phyloP scores from a whole-genome alignment of 352 stramenopile genomes.

The Stramenopiles sp. region DNA sequence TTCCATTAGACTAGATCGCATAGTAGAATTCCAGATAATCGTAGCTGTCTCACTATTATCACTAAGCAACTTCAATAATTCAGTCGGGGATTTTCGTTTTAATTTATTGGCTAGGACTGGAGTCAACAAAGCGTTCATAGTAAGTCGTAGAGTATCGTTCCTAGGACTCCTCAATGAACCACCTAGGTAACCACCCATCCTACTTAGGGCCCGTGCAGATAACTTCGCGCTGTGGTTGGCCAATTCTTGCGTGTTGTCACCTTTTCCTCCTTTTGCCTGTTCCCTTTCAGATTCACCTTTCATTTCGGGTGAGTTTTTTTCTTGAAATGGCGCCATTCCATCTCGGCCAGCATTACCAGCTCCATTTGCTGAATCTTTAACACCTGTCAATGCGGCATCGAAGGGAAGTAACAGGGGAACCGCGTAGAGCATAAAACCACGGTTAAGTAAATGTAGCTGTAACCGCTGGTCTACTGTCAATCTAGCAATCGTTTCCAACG shows the following conservation, averaged over 20 bases:
- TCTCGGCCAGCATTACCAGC: no score
- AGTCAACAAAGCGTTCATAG: constrained; percentile 32
- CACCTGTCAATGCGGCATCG: constrained; percentile 39
- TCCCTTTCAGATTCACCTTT: no score
- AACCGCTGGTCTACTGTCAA: constrained; percentile 46
- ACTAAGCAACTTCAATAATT: constrained; percentile 36
- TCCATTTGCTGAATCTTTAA: no score
- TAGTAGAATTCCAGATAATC: constrained; percentile 41
- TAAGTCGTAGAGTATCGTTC: constrained; percentile 28
- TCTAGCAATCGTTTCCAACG: constrained; percentile 40
- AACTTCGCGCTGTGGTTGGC: constrained; percentile 35
- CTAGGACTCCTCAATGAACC: constrained; percentile 29
- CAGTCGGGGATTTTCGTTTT: constrained; percentile 26
- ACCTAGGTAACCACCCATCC: constrained; percentile 32
- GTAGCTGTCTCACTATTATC: constrained; percentile 32
- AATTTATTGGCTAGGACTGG: constrained; percentile 31
- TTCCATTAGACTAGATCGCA: constrained; percentile 35
- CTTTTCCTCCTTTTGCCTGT: no score
- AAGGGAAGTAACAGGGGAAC: constrained; percentile 44
- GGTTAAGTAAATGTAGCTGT: constrained; percentile 33
- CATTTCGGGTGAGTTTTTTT: no score
- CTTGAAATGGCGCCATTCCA: no score
- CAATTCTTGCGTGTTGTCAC: constrained; percentile 31
- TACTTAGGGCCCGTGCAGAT: constrained; percentile 30
- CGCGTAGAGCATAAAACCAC: constrained; percentile 44